These are phyloP conservation scores for Musa itinerans DNA, from an alignment of 176 grass and related monocot species.

Conservation along the genomic window DNA sequence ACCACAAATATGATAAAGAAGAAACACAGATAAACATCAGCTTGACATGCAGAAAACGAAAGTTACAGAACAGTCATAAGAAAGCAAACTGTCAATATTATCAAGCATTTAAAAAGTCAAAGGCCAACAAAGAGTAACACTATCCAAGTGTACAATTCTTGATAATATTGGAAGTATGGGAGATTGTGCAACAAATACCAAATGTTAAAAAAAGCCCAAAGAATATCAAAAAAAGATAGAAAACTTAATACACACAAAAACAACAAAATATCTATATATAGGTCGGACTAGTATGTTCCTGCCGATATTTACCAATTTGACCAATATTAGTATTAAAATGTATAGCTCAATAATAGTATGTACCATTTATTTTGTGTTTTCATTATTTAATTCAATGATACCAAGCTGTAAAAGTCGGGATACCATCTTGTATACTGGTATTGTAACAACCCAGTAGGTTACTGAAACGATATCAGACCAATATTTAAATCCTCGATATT, in stretches of 20 bases:
- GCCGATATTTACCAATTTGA: too few relatives aligned
- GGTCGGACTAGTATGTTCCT: too few relatives aligned
- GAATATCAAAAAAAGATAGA: too few relatives aligned
- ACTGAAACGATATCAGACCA: too few relatives aligned
- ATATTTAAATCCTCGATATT: too few relatives aligned
- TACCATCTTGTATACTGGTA: too few relatives aligned
- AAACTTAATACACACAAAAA: too few relatives aligned
- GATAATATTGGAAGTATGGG: background rate
- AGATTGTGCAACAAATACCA: too few relatives aligned
- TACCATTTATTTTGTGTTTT: background rate
- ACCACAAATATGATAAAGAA: background rate
- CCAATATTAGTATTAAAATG: background rate
- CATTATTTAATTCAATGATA: background rate
- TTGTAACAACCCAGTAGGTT: too few relatives aligned
- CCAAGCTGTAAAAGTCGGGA: background rate
- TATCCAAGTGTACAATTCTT: background rate
- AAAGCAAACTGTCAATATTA: background rate
- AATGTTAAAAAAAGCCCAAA: too few relatives aligned
- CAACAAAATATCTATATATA: too few relatives aligned
- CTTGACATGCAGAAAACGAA: background rate
- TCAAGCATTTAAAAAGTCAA: background rate
- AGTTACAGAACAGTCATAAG: background rate
- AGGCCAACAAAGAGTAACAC: background rate
- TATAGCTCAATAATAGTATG: background rate
- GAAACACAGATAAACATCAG: background rate